Evolutionary conservation across 495 filamentous ascomycete species (phyloP), one percentile per base, ranked within the genome.

Genomic region (Sporormia fimetaria): DNA sequence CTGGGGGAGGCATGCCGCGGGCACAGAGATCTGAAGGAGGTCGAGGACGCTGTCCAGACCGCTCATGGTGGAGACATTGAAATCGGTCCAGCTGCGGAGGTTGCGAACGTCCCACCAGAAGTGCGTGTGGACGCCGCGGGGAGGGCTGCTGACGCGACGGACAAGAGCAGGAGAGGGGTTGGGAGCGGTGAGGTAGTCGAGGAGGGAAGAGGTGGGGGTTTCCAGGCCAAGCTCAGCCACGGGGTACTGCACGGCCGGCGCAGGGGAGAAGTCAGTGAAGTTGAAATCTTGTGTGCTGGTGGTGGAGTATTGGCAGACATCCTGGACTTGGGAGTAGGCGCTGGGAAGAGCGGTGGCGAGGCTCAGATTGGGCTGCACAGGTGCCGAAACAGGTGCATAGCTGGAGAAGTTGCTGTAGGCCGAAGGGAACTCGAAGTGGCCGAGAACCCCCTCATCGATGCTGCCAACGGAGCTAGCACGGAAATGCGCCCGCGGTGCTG

Each of bases 51-150:
- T 74, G 1, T 75, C 77, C 33, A 93, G 71, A n/a, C 74, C 67
- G 47, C 74, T 68, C 60, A 95, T 82, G 36, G 79, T 78, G 31
- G 63, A 55, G 17, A 84, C 62, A 37, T 70, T 80, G 69, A 94
- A 94, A 43, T 74, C 70, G 29, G 68, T 69, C 87, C 87, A 95
- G 47, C 74, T 70, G 33, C 81, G 77, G 46, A 94, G 67, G 52
- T 92, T 87, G 34, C 87, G 81, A 39, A 94, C 72, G 48, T 95
- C 87, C 82, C 82, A 95, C 87, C 87, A 95, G 57, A 84, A 88
- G 57, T 92, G 80, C 54, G 78, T 78, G 55, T 81, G 75, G 51
- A 78, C 59, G 29, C 78, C 78, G 26, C 84, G 75, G 18, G 74
- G 71, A 16, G 73, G 69, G 57, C 81, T 74, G 49, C 76, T 83